Percentiles rank a stretch among this genome's conserved stretches.
Evolutionary conservation across 2,329 filamentous ascomycete species (phyloP).

Genomic region (Elsinoe ampelina): DNA sequence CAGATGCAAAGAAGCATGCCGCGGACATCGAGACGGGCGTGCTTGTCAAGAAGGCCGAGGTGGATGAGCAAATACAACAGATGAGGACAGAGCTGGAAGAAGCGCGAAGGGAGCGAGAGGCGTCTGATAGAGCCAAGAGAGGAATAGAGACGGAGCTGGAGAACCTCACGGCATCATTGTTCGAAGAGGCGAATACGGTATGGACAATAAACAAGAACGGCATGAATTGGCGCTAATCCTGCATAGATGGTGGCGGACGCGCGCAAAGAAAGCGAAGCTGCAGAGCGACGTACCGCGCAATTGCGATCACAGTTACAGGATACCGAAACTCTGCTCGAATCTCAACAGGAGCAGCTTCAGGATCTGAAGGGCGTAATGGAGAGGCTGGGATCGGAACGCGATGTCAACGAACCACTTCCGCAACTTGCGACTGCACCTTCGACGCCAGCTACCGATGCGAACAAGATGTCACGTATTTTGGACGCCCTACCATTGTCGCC

Average conservation of each 20-base stretch:
- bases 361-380: conserved; percentile 92
- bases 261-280: conserved; percentile 71
- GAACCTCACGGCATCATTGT: conserved; percentile 81
- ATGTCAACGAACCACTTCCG: conserved; percentile 50
- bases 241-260: conserved; percentile 78
- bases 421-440: conserved; percentile 63
- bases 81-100: conserved; percentile 34
- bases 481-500: conserved; percentile 51
- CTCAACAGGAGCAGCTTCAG: conserved; percentile 84
- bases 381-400: conserved; percentile 63
- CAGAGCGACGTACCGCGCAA: conserved; percentile 73
- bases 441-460: conserved; percentile 59
- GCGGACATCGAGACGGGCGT: conserved; percentile 62
- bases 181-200: conserved; percentile 90
- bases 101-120: conserved; percentile 32
- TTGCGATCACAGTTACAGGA: conserved; percentile 77
- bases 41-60: conserved; percentile 62
- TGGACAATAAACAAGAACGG: conserved; percentile 17
- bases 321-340: conserved; percentile 73
- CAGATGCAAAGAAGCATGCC: conserved; percentile 58
- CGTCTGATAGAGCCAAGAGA: conserved; percentile 59
- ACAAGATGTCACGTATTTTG: conserved; percentile 50
- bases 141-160: conserved; percentile 89
- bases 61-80: conserved; percentile 47
- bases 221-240: conserved; percentile 21